A percentile compares a stretch with the other conserved stretches of the same genome.
These are phyloP conservation scores for Starmerella potacharoeniae DNA, from an alignment of 805 yeast genomes.

Conservation along the genomic window DNA sequence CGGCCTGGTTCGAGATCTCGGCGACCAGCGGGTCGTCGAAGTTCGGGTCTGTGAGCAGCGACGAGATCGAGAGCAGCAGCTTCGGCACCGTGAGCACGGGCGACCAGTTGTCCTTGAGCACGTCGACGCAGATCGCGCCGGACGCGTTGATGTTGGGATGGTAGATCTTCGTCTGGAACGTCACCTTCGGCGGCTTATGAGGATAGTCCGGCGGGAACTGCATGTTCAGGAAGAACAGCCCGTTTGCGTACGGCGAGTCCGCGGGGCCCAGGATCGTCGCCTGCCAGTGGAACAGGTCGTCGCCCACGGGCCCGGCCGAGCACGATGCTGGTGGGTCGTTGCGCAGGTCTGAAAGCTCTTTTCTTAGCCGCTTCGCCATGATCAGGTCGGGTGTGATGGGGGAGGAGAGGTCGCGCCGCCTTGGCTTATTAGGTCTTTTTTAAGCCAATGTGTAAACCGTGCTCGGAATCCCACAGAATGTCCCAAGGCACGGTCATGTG, in stretches of 20 bases:
- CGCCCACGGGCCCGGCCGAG: slow-evolving; percentile 98
- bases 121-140: slow-evolving; percentile 94
- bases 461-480: slow-evolving; percentile 1
- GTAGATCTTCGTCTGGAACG: slow-evolving; percentile 88
- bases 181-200: slow-evolving; percentile 91
- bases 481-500: not conserved
- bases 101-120: slow-evolving; percentile 96
- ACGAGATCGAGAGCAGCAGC: slow-evolving; percentile 87
- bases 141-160: slow-evolving; percentile 95
- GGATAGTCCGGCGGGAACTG: slow-evolving; percentile 99
- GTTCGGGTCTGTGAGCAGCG: slow-evolving; percentile 91
- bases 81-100: slow-evolving; percentile 96
- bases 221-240: slow-evolving; percentile 89
- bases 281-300: slow-evolving; percentile 97
- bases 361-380: slow-evolving; percentile 95
- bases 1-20: slow-evolving; percentile 92
- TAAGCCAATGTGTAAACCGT: slow-evolving; percentile 1
- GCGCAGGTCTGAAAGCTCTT: slow-evolving; percentile 90
- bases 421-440: not conserved
- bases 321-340: slow-evolving; percentile 98
- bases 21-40: slow-evolving; percentile 99
- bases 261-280: slow-evolving; percentile 99
- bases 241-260: slow-evolving; percentile 78
- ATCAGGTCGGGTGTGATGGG: not conserved
- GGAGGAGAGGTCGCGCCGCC: not conserved